Evolutionary conservation across 2,329 filamentous ascomycete genomes (phyloP), one percentile per base, ranked within the genome.

Genomic region (Venturia oleaginea): DNA sequence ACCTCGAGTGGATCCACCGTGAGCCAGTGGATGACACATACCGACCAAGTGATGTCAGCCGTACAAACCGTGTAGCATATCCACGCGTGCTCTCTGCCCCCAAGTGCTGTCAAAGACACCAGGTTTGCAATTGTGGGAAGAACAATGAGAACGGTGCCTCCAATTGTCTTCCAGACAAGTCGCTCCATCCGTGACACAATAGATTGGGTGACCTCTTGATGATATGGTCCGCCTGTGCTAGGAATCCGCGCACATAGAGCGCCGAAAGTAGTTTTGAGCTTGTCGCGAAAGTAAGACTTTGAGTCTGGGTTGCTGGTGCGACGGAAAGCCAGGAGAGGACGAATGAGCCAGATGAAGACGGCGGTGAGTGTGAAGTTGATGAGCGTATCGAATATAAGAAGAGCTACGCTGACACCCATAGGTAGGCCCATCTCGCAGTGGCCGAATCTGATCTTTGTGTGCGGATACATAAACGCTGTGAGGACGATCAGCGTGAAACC

Each of bases 361-460:
- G 67, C 68, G 0, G 77, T 78, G n/a, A 79, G 70, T n/a, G 71
- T 68, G 8, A 73, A 62, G 57, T 77, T 78, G 68, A 78, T 72
- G 34, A 70, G 11, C 17, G 76, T 68, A 63, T 78, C 76, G 67
- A 73, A 77, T 8, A 69, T 65, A 7, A 78, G 68, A 10, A 79
- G 66, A 0, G 76, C 71, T 19, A 77, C 69, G 0, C 73, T 72
- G 10, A 75, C 72, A 32, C 71, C 72, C 19, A 69, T 67, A 4
- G 74, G 76, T 3, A 78, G 65, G 2, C 77, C 77, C 17, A 79
- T 77, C 0, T 73, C 70, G 65, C 77, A 79, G 59, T 68, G 71
- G 3, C 72, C 70, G 57, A 77, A 73, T 1, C 61, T 61, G 2
- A 79, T 60, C 3, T 71, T 67, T 0, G 72, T 69, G 8, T 76